Evolutionary conservation across 306 rosid species (phyloP).

Genomic region (Trichosanthes truncata): DNA sequence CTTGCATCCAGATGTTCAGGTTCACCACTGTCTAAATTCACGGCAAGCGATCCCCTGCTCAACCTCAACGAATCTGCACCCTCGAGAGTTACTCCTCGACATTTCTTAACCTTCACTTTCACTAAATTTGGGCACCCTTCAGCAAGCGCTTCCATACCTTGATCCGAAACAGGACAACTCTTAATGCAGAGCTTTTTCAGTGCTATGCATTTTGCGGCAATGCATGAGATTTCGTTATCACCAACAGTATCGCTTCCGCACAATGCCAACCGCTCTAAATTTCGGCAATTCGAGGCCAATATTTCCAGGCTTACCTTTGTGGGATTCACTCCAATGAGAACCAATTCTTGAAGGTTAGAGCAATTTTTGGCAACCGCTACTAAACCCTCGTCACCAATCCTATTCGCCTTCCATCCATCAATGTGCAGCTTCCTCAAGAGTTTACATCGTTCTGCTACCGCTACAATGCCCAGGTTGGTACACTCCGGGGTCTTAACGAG

Average conservation of each 20-base stretch:
- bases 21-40: constrained; percentile 73
- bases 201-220: constrained; percentile 79
- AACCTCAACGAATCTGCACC: constrained; percentile 79
- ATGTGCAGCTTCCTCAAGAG: constrained; percentile 83
- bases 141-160: constrained; percentile 73
- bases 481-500: constrained; percentile 92
- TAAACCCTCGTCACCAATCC: constrained; percentile 85
- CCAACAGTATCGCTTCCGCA: constrained; percentile 94
- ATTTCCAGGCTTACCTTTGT: constrained; percentile 66
- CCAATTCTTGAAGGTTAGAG: constrained; percentile 77
- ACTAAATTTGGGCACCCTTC: constrained; percentile 93
- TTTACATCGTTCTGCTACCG: constrained; percentile 71
- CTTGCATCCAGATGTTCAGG: constrained; percentile 64
- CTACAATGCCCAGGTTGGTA: constrained; percentile 58
- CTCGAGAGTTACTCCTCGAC: constrained; percentile 65
- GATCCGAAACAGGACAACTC: constrained; percentile 81
- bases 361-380: constrained; percentile 66
- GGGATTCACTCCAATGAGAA: constrained; percentile 87
- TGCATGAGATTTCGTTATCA: constrained; percentile 75
- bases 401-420: constrained; percentile 90
- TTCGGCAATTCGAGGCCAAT: constrained; percentile 72
- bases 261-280: constrained; percentile 82
- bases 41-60: constrained; percentile 56
- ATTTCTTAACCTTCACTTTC: constrained; percentile 92
- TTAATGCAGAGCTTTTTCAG: constrained; percentile 93